These are phyloP conservation scores for Crithidia fasciculata DNA, from an alignment of 208 protist genomes.

Conservation along the genomic window DNA sequence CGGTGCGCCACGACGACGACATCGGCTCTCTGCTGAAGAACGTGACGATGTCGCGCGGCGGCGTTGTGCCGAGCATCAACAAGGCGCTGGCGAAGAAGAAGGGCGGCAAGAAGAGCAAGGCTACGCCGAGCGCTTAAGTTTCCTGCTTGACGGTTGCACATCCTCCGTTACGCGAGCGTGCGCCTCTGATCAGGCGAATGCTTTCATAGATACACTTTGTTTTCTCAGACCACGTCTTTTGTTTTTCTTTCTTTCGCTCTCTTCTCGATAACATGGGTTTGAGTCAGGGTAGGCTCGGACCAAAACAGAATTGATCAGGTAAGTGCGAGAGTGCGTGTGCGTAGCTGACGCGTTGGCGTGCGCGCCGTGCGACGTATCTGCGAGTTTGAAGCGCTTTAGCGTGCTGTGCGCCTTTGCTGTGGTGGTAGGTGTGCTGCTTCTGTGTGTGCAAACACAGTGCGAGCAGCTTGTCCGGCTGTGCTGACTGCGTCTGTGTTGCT, in stretches of 20 bases:
- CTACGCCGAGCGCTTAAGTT: conserved; percentile 32
- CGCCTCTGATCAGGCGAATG: conserved; percentile 7
- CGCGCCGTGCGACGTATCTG: no score
- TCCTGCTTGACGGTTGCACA: neutral
- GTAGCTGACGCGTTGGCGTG: no score
- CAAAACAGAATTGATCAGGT: neutral
- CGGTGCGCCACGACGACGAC: conserved; percentile 79
- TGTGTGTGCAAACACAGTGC: no score
- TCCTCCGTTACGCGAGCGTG: conserved; percentile 2
- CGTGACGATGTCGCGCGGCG: conserved; percentile 79
- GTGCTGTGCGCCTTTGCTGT: no score
- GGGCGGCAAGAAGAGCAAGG: conserved; percentile 54
- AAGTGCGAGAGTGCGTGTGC: no score
- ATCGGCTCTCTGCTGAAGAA: conserved; percentile 45
- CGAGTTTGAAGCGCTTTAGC: no score
- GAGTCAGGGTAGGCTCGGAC: conserved; percentile 26
- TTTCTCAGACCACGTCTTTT: conserved; percentile 13
- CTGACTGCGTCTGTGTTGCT: no score
- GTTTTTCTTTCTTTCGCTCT: conserved; percentile 12
- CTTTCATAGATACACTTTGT: conserved; percentile 31
- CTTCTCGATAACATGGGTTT: conserved; percentile 12
- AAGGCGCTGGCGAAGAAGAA: conserved; percentile 84
- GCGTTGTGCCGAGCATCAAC: conserved; percentile 75
- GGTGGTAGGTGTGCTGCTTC: no score
- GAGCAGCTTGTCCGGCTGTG: no score